A percentile compares a stretch with the other conserved stretches of the same genome.
These are phyloP conservation scores for Clarireedia hainanense DNA, from an alignment of 2,329 filamentous ascomycete species.

Conservation along the genomic window DNA sequence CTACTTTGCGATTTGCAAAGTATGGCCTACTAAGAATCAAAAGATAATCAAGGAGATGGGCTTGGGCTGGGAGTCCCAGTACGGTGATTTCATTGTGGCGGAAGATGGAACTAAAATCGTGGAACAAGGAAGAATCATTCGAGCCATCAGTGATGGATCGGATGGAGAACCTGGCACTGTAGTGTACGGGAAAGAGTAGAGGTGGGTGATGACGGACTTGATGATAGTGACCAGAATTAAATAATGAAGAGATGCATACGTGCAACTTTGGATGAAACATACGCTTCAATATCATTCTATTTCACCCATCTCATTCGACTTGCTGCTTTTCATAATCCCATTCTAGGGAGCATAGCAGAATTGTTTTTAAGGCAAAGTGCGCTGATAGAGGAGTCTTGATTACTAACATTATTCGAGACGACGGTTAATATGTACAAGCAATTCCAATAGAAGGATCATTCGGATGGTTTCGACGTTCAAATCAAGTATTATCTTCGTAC, in stretches of 20 bases:
- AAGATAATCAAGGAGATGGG: constrained; percentile 29
- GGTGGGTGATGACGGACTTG: not conserved
- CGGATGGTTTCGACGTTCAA: no score
- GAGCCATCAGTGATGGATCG: constrained; percentile 5
- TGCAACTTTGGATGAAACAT: not conserved
- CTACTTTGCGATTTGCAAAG: constrained; percentile 30
- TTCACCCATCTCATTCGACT: not conserved
- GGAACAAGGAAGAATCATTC: constrained; percentile 12
- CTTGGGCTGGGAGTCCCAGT: constrained; percentile 24
- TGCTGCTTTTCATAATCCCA: no score
- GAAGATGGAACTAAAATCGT: constrained; percentile 22
- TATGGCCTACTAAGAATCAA: constrained; percentile 34
- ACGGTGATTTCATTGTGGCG: constrained; percentile 17
- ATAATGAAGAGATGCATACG: not conserved
- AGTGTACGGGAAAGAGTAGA: not conserved
- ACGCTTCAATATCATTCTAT: not conserved
- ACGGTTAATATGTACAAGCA: no score
- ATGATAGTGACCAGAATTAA: not conserved
- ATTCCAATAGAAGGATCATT: no score
- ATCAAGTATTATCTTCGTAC: no score
- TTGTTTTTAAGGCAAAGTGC: no score
- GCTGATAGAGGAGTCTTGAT: no score
- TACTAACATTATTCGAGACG: no score
- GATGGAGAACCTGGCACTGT: not conserved
- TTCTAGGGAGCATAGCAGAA: no score